Evolutionary conservation across 1,284 basidiomycete species (phyloP), one percentile per base, ranked within the genome.

Genomic region (Anthracocystis panici-leucophaei): DNA sequence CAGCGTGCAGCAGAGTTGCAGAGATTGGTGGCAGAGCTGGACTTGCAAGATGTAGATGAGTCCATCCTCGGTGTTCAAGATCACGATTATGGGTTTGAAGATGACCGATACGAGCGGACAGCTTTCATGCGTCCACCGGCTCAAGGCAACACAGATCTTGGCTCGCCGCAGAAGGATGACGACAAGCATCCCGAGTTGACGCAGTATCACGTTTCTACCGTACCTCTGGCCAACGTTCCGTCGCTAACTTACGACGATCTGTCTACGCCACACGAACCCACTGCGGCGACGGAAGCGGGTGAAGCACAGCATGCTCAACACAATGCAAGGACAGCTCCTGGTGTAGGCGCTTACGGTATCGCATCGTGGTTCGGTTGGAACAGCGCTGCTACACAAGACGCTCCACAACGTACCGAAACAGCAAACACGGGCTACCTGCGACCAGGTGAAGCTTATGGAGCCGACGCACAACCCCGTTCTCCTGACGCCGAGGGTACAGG

Each of bases 311-410:
- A 57, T 27, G 35, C 14, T 11, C 29, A 51, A n/a, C 41, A 35
- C 9, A 25, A 1, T 2, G 33, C 55, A 9, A 59, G 38, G 20
- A 27, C 57, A 3, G 56, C 51, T 0, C 45, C 71, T 20, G 71
- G 65, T 10, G 54, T 68, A 2, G 71, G 71, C 18, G 65, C 65
- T 5, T 68, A 57, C 14, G 71, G 61, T 21, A 68, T 74, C 18
- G 57, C 71, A 5, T 56, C 60, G 12, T 74, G 71, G 71, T 46
- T 74, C 21, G 71, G 71, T 6, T 74, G 65, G 65, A 65, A 31
- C 16, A 46, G 20, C 55, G 27, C 12, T 46, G 12, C 42, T 11
- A 20, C 16, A n/a, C 33, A 45, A 4, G 46, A 35, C n/a, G 27
- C 53, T 16, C 23, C 23, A 23, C 29, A 18, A 16, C 42, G 41